Base-by-base conservation (phyloP, 768 basidiomycete genomes). In the Rhodotorula kratochvilovae region DNA sequence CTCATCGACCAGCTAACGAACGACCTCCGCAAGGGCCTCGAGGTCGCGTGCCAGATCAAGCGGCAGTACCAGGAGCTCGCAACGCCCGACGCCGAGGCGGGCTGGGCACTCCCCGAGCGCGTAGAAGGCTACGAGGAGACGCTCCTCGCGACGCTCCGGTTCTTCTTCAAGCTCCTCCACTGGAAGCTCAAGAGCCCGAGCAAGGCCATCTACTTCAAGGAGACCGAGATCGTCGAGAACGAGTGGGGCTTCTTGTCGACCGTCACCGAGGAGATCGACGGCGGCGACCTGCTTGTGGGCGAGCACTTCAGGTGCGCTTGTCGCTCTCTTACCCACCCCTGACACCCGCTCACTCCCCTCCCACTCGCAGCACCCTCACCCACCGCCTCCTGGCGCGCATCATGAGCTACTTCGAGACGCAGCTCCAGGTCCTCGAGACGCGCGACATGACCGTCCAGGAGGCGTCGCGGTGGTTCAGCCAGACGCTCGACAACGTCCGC, bases 231-330 rank as follows among this genome's bases (percentile, higher is more conserved):
- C n/a, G 84, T 99, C 48, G 95, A 99, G 79, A 88, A 89, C 12
- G 93, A 98, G 77, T 95, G 93, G 90, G 89, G 90, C 29, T 94
- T 95, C 31, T 88, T 98, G 81, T 90, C 90, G 74, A 90, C 91
- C 79, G 92, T 95, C 62, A 92, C 92, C 68, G 84, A 93, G 79
- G 90, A 88, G 48, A 89, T 92, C 16, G 84, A 87, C 29, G 91
- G 91, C 10, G 96, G 94, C 33, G 92, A 95, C 29, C 82, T 89
- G 63, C 82, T 95, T 8, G 93, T 99, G 17, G 94, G 94, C 19
- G 95, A 98, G 81, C 91, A 96, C 77, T 86, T 97, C 75, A 95
- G 92, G 95, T 95, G 78, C 61, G 88, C n/a, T n/a, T 73, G 58
- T 2, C 10, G 5, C 25, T n/a, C 12, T 54, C 25, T 17, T 42